A percentile compares a stretch with the other conserved stretches of the same genome.
phyloP scores from a whole-genome alignment of 345 rosid genomes.

The Salix viminalis region DNA sequence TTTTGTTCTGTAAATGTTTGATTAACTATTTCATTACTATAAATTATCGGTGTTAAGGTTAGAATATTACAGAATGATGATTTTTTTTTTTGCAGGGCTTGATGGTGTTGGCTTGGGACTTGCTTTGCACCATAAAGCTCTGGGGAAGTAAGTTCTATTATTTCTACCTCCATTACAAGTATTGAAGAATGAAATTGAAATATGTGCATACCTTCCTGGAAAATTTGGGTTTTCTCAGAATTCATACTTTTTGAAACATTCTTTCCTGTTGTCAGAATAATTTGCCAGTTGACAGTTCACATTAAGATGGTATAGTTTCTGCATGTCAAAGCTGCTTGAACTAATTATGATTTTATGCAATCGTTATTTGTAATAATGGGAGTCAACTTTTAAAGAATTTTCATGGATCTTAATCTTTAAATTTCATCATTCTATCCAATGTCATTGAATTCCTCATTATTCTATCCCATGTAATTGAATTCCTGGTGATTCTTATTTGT shows the following conservation, averaged over 20 bases:
- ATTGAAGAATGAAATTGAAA: neutral
- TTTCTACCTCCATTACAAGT: neutral
- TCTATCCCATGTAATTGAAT: neutral
- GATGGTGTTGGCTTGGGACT: constrained; percentile 90
- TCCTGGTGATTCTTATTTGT: neutral
- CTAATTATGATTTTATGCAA: neutral
- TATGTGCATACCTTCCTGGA: neutral
- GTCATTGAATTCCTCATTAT: too few relatives aligned
- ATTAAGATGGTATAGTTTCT: neutral
- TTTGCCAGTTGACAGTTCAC: neutral
- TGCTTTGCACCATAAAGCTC: constrained; percentile 74
- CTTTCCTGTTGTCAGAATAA: neutral
- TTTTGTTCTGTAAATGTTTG: neutral
- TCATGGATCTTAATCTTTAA: too few relatives aligned
- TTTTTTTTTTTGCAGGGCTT: constrained; percentile 37
- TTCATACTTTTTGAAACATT: neutral
- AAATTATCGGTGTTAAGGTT: neutral
- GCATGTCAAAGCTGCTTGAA: neutral
- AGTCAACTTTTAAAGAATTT: neutral
- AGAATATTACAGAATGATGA: neutral
- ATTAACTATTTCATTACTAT: neutral
- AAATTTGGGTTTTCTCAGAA: neutral
- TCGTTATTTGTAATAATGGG: neutral
- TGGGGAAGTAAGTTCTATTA: constrained; percentile 64
- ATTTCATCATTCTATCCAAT: too few relatives aligned